Evolutionary conservation across 139 green algal genomes (phyloP).

Genomic region (Asterochloris erici): DNA sequence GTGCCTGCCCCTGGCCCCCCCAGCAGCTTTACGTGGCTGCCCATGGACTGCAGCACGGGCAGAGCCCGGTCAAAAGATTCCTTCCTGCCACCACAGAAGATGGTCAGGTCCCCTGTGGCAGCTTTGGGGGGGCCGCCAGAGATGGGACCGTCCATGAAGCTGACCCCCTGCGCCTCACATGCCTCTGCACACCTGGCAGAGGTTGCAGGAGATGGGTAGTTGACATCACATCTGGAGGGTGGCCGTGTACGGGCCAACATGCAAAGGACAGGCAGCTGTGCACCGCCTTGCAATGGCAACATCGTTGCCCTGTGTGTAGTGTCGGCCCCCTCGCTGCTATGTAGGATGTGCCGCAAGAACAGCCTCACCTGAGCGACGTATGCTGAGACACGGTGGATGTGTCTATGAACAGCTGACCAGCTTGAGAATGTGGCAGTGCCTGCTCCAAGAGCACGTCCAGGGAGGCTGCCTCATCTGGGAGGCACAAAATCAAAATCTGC

Average conservation of each 20-base stretch:
- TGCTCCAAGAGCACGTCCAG: slow-evolving; percentile 2
- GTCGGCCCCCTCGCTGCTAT: too few species aligned
- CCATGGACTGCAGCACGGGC: slow-evolving; percentile 5
- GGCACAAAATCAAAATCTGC: slow-evolving; percentile 6
- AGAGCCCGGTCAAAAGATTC: not conserved
- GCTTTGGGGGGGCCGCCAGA: slow-evolving; percentile 5
- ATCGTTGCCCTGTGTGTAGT: not conserved
- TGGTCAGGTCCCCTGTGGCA: not conserved
- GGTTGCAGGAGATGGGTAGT: not conserved
- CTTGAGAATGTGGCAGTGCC: not conserved
- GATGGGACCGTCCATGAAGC: slow-evolving; percentile 10
- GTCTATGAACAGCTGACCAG: not conserved
- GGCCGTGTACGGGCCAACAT: not conserved
- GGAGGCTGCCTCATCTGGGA: slow-evolving; percentile 3
- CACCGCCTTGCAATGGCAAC: not conserved
- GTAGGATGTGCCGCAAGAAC: not conserved
- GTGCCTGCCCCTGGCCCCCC: slow-evolving; percentile 1
- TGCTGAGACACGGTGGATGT: slow-evolving; percentile 6
- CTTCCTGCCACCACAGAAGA: slow-evolving; percentile 10
- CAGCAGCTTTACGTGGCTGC: not conserved
- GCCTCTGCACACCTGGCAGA: slow-evolving; percentile 5
- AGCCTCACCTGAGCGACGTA: not conserved
- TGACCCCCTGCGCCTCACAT: not conserved
- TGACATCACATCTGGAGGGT: not conserved
- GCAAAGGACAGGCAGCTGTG: not conserved